These are phyloP conservation scores for Macrophomina tecta DNA, from an alignment of 2,329 filamentous ascomycete species.

Conservation along the genomic window DNA sequence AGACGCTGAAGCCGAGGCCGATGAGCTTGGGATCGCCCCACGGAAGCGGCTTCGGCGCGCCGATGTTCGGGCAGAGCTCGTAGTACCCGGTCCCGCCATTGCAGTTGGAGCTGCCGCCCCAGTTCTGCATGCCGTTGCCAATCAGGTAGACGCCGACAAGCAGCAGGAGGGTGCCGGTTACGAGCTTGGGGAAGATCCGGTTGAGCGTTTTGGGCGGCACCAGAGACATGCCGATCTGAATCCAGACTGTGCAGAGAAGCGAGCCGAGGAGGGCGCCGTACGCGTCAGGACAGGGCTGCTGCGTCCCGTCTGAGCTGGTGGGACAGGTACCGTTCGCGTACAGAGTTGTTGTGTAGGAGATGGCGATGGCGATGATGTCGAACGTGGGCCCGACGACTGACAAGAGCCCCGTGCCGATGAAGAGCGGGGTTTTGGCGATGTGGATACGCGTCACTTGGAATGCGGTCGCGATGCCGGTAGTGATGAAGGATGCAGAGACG, in stretches of 20 bases:
- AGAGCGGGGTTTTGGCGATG: conserved; percentile 37
- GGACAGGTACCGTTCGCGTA: conserved; percentile 38
- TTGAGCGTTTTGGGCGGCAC: conserved; percentile 37
- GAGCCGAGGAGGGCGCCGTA: conserved; percentile 39
- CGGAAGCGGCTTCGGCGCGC: conserved; percentile 34
- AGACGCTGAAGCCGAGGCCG: conserved; percentile 39
- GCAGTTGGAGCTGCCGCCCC: conserved; percentile 39
- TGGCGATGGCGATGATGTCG: conserved; percentile 39
- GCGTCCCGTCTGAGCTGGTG: conserved; percentile 34
- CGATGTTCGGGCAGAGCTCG: conserved; percentile 35
- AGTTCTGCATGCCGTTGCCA: conserved; percentile 39
- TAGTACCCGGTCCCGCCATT: conserved; percentile 38
- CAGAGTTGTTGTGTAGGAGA: conserved; percentile 36
- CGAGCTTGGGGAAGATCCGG: conserved; percentile 37
- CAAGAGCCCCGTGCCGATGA: conserved; percentile 38
- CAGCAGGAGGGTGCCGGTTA: conserved; percentile 36
- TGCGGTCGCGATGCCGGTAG: conserved; percentile 38
- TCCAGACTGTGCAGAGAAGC: conserved; percentile 53
- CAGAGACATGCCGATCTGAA: conserved; percentile 34
- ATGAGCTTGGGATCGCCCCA: conserved; percentile 43
- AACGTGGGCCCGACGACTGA: conserved; percentile 40
- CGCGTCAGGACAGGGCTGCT: conserved; percentile 31
- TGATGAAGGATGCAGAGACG: conserved; percentile 39
- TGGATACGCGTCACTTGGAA: conserved; percentile 38
- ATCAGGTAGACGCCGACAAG: conserved; percentile 38